Percentiles rank a stretch among this genome's conserved stretches.
These are phyloP conservation scores for Arctostaphylos glauca DNA, from an alignment of 148 eudicot species.

Conservation along the genomic window DNA sequence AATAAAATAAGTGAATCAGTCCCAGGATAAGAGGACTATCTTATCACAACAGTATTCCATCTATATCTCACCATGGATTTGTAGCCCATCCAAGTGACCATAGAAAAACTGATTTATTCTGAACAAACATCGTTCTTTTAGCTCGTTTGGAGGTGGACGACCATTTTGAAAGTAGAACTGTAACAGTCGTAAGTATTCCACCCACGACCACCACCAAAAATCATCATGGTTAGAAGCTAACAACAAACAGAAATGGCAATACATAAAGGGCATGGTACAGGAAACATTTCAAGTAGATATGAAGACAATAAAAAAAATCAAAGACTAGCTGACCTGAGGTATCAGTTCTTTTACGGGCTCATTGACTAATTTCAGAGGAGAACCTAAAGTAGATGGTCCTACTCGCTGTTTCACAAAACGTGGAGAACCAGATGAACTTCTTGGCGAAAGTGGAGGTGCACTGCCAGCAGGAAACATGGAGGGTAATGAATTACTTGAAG, in stretches of 20 bases:
- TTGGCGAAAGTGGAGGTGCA: conserved; percentile 97
- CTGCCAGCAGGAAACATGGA: conserved; percentile 99
- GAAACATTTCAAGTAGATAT: neutral
- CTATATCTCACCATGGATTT: conserved; percentile 64
- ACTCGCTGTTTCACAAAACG: conserved; percentile 72
- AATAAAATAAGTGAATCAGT: neutral
- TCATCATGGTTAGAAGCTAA: neutral
- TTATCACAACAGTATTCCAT: neutral
- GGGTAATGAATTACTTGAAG: conserved; percentile 70
- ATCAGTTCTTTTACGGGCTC: conserved; percentile 89
- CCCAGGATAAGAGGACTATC: neutral
- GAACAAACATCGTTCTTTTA: conserved; percentile 80
- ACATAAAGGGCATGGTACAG: neutral
- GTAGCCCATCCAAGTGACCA: conserved; percentile 84
- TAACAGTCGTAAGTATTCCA: conserved; percentile 18
- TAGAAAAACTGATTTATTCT: conserved; percentile 91
- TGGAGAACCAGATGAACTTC: conserved; percentile 97
- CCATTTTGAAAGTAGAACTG: conserved; percentile 98
- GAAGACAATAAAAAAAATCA: neutral
- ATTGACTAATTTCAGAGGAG: conserved; percentile 74
- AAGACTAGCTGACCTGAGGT: conserved; percentile 63
- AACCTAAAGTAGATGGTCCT: conserved; percentile 74
- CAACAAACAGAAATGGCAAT: neutral
- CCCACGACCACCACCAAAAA: conserved; percentile 5
- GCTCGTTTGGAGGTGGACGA: conserved; percentile 86